Percentiles rank a stretch among this genome's conserved stretches.
Evolutionary conservation across 257 asterid species (phyloP).

Genomic region (Lycium ferocissimum): DNA sequence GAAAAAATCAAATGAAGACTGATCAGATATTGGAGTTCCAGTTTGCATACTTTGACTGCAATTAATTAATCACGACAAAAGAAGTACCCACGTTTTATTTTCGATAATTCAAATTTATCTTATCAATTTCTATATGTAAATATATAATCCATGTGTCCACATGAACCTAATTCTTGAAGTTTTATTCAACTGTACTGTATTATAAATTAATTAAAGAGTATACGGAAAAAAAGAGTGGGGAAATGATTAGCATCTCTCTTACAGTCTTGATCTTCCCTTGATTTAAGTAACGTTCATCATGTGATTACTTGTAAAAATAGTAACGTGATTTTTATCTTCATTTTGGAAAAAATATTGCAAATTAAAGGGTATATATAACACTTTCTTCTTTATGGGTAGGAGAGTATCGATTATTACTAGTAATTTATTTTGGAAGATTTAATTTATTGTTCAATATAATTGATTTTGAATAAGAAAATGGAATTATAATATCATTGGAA

Average conservation of each 20-base stretch:
- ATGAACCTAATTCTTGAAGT: background rate
- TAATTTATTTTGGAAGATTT: too few relatives aligned
- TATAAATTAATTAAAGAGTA: background rate
- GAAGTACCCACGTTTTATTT: background rate
- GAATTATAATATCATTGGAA: too few relatives aligned
- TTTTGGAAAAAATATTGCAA: background rate
- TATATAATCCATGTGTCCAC: background rate
- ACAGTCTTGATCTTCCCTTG: background rate
- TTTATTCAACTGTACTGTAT: background rate
- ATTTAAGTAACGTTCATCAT: too few relatives aligned
- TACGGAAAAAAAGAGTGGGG: background rate
- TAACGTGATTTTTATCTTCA: background rate
- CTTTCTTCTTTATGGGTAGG: background rate
- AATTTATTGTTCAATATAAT: too few relatives aligned
- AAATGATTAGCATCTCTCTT: background rate
- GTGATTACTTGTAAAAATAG: background rate
- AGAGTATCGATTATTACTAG: background rate
- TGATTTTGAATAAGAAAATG: background rate
- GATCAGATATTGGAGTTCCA: background rate
- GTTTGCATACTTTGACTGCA: background rate
- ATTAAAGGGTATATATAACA: background rate
- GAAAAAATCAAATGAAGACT: background rate
- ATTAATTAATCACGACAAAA: background rate
- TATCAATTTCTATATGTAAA: background rate
- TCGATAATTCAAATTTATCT: background rate